These are phyloP conservation scores for Cutaneotrichosporon arboriforme DNA, from an alignment of 1,284 basidiomycete genomes.

Conservation along the genomic window DNA sequence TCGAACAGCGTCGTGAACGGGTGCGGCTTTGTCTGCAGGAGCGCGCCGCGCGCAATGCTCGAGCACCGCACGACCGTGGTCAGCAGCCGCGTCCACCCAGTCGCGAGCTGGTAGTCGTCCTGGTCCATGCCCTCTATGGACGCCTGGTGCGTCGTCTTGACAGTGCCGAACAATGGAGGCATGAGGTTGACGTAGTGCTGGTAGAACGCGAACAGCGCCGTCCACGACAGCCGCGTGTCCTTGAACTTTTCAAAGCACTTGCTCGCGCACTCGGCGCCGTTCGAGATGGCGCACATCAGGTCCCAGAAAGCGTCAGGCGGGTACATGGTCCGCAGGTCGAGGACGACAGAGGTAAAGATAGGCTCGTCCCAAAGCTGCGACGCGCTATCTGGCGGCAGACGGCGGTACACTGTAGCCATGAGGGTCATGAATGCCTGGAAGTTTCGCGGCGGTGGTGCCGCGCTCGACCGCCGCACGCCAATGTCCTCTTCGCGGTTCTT, in stretches of 20 bases:
- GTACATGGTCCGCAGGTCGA: conserved; percentile 65
- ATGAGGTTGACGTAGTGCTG: conserved; percentile 39
- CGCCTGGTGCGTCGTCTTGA: conserved; percentile 25
- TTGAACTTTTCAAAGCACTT: conserved; percentile 39
- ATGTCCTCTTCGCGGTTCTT: conserved; percentile 86
- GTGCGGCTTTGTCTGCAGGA: conserved; percentile 67
- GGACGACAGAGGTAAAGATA: conserved; percentile 76
- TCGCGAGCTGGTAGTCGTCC: conserved; percentile 29
- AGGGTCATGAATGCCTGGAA: conserved; percentile 78
- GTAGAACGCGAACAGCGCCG: conserved; percentile 35
- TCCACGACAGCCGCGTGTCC: conserved; percentile 34
- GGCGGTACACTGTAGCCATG: conserved; percentile 71
- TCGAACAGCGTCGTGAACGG: conserved; percentile 73
- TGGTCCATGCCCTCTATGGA: conserved; percentile 30
- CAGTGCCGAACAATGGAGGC: conserved; percentile 37
- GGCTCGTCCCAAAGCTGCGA: conserved; percentile 76
- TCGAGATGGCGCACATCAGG: conserved; percentile 78
- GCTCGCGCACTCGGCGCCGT: conserved; percentile 69
- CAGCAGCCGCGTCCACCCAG: conserved; percentile 54
- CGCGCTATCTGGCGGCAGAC: conserved; percentile 67
- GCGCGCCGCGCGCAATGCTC: conserved; percentile 30
- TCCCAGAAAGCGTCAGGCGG: conserved; percentile 77
- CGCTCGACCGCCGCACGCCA: conserved; percentile 51
- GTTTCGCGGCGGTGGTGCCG: conserved; percentile 50
- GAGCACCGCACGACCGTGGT: conserved; percentile 74